These are phyloP conservation scores for Botrytis hyacinthi DNA, from an alignment of 2,329 filamentous ascomycete genomes.

Conservation along the genomic window DNA sequence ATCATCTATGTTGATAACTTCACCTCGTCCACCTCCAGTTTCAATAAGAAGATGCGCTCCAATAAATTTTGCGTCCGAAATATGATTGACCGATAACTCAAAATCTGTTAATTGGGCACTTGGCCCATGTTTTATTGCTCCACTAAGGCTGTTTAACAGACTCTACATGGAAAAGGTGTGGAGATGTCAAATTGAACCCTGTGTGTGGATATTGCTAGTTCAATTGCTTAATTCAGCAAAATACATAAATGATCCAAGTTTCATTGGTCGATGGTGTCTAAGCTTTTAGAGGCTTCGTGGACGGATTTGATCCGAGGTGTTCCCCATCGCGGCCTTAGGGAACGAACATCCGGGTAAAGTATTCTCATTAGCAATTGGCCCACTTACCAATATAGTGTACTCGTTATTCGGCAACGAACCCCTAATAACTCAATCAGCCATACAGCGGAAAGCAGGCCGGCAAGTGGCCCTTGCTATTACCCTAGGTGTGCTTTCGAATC, in stretches of 20 bases:
- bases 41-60: not conserved
- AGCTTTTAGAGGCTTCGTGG: not conserved
- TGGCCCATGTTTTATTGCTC: not conserved
- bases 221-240: not conserved
- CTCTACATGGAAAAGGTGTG: not conserved
- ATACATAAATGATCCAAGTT: not conserved
- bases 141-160: not conserved
- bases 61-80: not conserved
- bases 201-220: not conserved
- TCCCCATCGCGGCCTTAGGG: not conserved
- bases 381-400: not conserved
- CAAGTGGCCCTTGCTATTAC: not conserved
- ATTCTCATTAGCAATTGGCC: not conserved
- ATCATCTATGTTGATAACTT: not conserved
- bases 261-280: conserved; percentile 27
- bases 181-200: not conserved
- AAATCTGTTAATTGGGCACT: conserved; percentile 35
- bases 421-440: not conserved
- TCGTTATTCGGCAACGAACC: not conserved
- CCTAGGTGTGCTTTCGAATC: not conserved
- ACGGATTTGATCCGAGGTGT: not conserved
- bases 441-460: not conserved
- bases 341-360: not conserved
- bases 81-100: not conserved
- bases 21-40: not conserved